Conservation (phyloP, 306 rosid genomes). For the Trifolium pratense region DNA sequence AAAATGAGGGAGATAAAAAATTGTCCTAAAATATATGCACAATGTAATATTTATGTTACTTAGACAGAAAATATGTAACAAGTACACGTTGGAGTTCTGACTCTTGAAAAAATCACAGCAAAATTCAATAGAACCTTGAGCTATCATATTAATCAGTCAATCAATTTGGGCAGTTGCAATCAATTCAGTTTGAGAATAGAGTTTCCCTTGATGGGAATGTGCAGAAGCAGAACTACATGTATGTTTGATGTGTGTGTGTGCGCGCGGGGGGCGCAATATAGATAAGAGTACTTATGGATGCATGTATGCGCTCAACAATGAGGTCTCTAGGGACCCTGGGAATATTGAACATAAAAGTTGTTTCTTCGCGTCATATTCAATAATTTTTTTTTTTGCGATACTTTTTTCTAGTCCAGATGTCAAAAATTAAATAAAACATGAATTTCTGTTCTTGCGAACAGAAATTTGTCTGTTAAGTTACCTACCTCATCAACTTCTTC, state of each 20-base stretch:
- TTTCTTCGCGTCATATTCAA: not conserved
- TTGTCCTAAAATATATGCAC: not conserved
- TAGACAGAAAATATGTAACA: not conserved
- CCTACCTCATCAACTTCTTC: constrained; percentile 92
- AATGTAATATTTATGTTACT: not conserved
- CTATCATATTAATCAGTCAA: not conserved
- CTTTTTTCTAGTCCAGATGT: constrained; percentile 3
- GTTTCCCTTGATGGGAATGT: too few relatives aligned
- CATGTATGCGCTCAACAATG: not conserved
- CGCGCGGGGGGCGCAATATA: not conserved
- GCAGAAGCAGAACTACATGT: too few relatives aligned
- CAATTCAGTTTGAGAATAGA: not conserved
- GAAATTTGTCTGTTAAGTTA: constrained; percentile 41
- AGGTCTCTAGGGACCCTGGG: not conserved
- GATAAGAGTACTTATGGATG: not conserved
- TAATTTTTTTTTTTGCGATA: too few relatives aligned
- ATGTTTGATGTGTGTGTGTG: not conserved
- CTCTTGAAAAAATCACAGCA: not conserved
- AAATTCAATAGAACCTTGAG: not conserved
- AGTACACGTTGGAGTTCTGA: not conserved
- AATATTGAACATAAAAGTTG: not conserved
- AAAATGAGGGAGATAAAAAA: not conserved
- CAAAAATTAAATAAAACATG: not conserved
- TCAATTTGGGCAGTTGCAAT: not conserved
- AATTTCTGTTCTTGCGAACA: not conserved